These are phyloP conservation scores for Zygoascus hellenicus DNA, from an alignment of 1,139 yeast genomes.

Conservation along the genomic window DNA sequence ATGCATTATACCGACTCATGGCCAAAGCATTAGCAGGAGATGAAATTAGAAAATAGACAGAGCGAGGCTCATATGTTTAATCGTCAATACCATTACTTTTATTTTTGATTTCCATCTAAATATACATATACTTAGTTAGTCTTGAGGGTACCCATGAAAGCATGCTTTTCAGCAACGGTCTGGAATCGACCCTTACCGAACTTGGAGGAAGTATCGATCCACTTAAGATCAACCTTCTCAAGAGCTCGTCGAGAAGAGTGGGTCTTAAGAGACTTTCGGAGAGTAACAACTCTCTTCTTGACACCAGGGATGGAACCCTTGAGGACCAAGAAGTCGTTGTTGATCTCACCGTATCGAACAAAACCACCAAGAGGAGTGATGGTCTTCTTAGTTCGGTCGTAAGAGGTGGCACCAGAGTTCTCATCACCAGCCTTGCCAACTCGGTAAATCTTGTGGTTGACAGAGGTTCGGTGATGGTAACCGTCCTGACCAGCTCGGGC, in stretches of 20 bases:
- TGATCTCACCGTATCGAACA: slow-evolving; percentile 97
- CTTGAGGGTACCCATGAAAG: slow-evolving; percentile 99
- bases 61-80: neutral
- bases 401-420: slow-evolving; percentile 90
- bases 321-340: slow-evolving; percentile 94
- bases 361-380: slow-evolving; percentile 99
- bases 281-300: slow-evolving; percentile 98
- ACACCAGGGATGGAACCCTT: slow-evolving; percentile 99
- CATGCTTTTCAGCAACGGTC: slow-evolving; percentile 99
- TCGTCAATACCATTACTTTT: neutral
- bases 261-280: slow-evolving; percentile 97
- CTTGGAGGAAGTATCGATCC: slow-evolving; percentile 99
- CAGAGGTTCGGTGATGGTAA: slow-evolving; percentile 99
- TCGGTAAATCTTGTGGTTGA: slow-evolving; percentile 99
- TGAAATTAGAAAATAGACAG: no score
- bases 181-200: slow-evolving; percentile 99
- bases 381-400: slow-evolving; percentile 99
- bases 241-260: slow-evolving; percentile 97
- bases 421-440: slow-evolving; percentile 96
- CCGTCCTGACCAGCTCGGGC: slow-evolving; percentile 99
- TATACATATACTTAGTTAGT: slow-evolving; percentile 5
- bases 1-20: no score
- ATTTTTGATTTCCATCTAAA: neutral
- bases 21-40: no score
- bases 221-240: slow-evolving; percentile 94